Base-by-base conservation (phyloP, 2,329 filamentous ascomycete species). In the Onygenales sp. region DNA sequence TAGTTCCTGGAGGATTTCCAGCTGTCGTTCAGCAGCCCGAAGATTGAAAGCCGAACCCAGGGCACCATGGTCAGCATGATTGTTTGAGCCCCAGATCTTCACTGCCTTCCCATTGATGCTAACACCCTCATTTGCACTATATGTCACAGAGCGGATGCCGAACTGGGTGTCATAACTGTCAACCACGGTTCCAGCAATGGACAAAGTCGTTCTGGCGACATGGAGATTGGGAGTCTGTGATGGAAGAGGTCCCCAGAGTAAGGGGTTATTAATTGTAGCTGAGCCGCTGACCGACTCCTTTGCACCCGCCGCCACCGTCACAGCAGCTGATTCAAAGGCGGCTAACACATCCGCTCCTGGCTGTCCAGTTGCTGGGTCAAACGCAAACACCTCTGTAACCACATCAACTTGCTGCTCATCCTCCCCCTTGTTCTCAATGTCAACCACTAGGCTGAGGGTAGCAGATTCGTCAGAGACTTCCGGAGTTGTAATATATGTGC, bases 51-150 rank as follows among this genome's bases (percentile, higher is more conserved):
- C 77, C 0, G 74, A 62, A 1, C 77, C 78, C 0, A 80, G 56
- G 0, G 75, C 68, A 2, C 77, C 77, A 0, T 75, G 68, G 56
- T 79, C 77, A 56, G 78, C 76, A 58, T 80, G 78, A 49, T 79
- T 67, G 63, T 74, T 75, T 0, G 71, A 68, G 9, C 78, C 77
- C 43, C 76, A 71, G 11, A 80, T 63, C 6, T 64, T 64, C 2
- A 79, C 61, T 0, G 60, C 59, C 56, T 76, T 59, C 2, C 72
- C 74, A 58, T 80, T 81, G 56, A 80, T 62, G 69, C 45, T 0
- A 80, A 55, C 0, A 77, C 77, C 17, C 69, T 62, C 43, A 27
- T 74, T 61, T 0, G 65, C 55, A 52, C 69, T 63, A 55, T 74
- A 77, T 0, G 59, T 60, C 2, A 80, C 13, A 1, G 68, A 59